These are phyloP conservation scores for Taxawa tesnikishii DNA, from an alignment of 2,329 filamentous ascomycete genomes.

Conservation along the genomic window DNA sequence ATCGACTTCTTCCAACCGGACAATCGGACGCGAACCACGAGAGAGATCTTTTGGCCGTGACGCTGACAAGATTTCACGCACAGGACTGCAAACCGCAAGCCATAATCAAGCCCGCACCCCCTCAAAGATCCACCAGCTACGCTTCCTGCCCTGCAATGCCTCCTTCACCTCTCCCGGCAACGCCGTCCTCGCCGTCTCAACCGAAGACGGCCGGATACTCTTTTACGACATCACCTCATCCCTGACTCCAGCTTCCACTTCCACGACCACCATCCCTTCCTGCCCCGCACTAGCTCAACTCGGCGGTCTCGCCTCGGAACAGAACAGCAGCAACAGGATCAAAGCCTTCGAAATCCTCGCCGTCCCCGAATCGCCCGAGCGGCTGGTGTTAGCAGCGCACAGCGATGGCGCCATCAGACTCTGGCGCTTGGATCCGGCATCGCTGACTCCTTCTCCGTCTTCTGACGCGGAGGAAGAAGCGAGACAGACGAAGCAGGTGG, in stretches of 20 bases:
- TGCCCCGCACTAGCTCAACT: conserved; percentile 56
- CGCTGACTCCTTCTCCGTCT: conserved; percentile 10
- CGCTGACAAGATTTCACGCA: neutral
- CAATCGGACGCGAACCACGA: no score
- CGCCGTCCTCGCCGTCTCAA: conserved; percentile 61
- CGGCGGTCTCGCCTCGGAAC: conserved; percentile 52
- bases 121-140: conserved; percentile 75
- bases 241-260: conserved; percentile 28
- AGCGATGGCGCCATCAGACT: conserved; percentile 79
- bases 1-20: no score
- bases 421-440: conserved; percentile 46
- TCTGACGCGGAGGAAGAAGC: conserved; percentile 4
- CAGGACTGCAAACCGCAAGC: conserved; percentile 67
- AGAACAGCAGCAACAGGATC: conserved; percentile 57
- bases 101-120: conserved; percentile 52
- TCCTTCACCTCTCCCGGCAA: conserved; percentile 24
- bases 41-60: neutral
- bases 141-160: conserved; percentile 54
- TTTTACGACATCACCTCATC: conserved; percentile 58
- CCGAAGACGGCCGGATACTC: conserved; percentile 77
- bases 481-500: conserved; percentile 38
- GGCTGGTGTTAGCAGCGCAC: conserved; percentile 52
- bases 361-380: conserved; percentile 21
- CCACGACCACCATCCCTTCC: conserved; percentile 32
- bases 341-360: conserved; percentile 73